A percentile compares a stretch with the other conserved stretches of the same genome.
Evolutionary conservation across 371 early-diverging fungal genomes (phyloP).

Genomic region (Syncephalastrum sp.): DNA sequence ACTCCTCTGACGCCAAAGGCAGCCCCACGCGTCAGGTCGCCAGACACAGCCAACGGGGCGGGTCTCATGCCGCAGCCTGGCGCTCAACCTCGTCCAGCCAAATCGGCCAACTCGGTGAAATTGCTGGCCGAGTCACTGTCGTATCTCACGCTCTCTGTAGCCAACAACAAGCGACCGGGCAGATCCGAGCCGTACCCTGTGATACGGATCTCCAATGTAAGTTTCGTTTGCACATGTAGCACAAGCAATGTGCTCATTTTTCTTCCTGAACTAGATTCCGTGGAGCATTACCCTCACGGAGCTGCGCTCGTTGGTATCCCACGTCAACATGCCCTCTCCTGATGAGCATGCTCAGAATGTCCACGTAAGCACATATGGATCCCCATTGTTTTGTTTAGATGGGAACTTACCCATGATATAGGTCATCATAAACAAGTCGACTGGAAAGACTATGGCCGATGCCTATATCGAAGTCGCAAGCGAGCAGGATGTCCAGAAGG

Average conservation of each 20-base stretch:
- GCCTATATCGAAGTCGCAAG: constrained; percentile 49
- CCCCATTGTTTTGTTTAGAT: background rate
- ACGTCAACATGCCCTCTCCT: constrained; percentile 18
- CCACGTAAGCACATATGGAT: constrained; percentile 18
- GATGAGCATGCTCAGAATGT: constrained; percentile 29
- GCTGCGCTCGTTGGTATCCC: constrained; percentile 17
- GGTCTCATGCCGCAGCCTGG: no score
- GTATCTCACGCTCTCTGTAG: background rate
- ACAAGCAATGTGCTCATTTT: background rate
- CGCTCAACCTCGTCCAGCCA: background rate
- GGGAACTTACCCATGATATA: background rate
- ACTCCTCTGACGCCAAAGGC: no score
- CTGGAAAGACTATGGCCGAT: constrained; percentile 52
- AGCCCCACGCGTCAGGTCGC: no score
- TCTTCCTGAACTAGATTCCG: constrained; percentile 24
- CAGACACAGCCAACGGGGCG: no score
- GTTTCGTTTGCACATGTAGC: background rate
- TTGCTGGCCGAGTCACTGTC: constrained; percentile 6
- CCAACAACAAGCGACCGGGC: background rate
- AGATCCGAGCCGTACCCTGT: constrained; percentile 11
- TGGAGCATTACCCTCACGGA: constrained; percentile 31
- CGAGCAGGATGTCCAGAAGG: constrained; percentile 25
- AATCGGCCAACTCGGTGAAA: constrained; percentile 8
- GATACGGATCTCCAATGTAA: constrained; percentile 21
- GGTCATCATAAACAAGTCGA: constrained; percentile 37